phyloP scores from a whole-genome alignment of 345 rosid species.

The Pugionium dolabratum region DNA sequence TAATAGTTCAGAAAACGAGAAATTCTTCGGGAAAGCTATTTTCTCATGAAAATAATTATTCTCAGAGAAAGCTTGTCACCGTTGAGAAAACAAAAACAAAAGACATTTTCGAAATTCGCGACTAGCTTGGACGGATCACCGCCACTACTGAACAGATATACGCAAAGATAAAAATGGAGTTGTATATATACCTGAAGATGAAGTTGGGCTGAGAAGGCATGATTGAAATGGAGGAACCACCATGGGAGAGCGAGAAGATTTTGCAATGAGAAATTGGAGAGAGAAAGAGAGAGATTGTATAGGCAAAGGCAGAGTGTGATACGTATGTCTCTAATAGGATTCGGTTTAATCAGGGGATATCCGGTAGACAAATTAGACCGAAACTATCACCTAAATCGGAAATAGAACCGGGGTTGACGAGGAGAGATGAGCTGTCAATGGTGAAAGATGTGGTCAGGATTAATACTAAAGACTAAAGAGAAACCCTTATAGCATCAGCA shows the following conservation, averaged over 20 bases:
- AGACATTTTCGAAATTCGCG: not conserved
- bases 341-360: conserved; percentile 27
- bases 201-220: conserved; percentile 43
- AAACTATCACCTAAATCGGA: not conserved
- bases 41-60: not conserved
- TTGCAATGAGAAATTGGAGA: conserved; percentile 30
- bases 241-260: conserved; percentile 37
- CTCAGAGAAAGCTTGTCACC: conserved; percentile 1
- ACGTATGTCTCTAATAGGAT: conserved; percentile 32
- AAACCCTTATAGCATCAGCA: not conserved
- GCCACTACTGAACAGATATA: not conserved
- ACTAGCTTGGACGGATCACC: not conserved
- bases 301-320: conserved; percentile 24
- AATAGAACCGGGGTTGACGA: conserved; percentile 16
- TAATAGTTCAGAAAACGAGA: conserved; percentile 1
- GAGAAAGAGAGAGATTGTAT: conserved; percentile 26
- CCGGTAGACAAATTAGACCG: conserved; percentile 4
- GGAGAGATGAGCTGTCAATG: conserved; percentile 24
- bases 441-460: not conserved
- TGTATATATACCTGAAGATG: conserved; percentile 31
- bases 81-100: not conserved
- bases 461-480: not conserved
- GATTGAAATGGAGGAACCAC: conserved; percentile 42
- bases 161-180: not conserved
- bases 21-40: conserved; percentile 3